A percentile compares a stretch with the other conserved stretches of the same genome.
These are phyloP conservation scores for Solanum hybrid DNA, from an alignment of 305 asterid genomes.

Conservation along the genomic window DNA sequence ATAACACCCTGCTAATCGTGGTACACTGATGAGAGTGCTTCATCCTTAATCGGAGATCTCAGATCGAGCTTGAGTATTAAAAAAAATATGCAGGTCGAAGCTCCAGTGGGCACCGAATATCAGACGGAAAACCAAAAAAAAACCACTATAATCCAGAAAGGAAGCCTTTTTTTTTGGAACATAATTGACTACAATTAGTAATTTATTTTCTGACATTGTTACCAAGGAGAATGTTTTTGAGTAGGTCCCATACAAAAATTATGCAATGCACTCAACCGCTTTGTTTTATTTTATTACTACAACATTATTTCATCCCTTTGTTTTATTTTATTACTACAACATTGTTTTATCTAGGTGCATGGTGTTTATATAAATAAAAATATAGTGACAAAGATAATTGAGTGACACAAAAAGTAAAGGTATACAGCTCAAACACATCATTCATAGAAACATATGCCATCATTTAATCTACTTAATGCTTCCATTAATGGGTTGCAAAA, in stretches of 20 bases:
- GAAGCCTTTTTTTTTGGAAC: neutral
- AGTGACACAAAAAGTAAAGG: neutral
- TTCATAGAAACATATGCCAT: neutral
- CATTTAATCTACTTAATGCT: neutral
- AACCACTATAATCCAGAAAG: neutral
- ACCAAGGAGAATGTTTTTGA: constrained; percentile 15
- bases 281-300: neutral
- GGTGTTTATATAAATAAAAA: neutral
- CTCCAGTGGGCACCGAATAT: too few species aligned
- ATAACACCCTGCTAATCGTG: neutral
- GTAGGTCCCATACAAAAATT: constrained; percentile 3
- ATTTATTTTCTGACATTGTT: neutral
- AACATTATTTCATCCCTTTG: neutral
- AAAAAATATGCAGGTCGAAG: too few species aligned
- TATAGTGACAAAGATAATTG: neutral
- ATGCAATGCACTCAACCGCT: neutral
- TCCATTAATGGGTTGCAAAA: neutral
- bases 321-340: neutral
- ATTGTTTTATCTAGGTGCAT: neutral
- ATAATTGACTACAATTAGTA: neutral
- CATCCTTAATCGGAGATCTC: too few species aligned
- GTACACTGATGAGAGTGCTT: rapidly evolving
- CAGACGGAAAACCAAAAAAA: too few species aligned
- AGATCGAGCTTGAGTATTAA: too few species aligned
- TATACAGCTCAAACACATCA: neutral